Evolutionary conservation across 2,329 filamentous ascomycete genomes (phyloP).

Genomic region (Arthroderma sp.): DNA sequence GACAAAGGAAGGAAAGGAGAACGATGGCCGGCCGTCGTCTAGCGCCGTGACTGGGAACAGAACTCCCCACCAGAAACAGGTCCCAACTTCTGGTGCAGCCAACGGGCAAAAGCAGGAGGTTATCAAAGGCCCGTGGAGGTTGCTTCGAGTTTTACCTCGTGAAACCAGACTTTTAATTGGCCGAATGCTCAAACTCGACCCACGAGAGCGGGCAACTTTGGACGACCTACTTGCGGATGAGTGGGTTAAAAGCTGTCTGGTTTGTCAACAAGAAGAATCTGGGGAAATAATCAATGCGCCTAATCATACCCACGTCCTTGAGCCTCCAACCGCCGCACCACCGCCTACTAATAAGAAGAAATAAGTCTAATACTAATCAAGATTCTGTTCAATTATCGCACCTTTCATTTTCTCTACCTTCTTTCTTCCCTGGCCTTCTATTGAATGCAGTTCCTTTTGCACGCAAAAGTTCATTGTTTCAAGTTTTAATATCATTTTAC

Average conservation of each 20-base stretch:
- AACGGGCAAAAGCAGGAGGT: constrained; percentile 46
- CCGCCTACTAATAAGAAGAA: constrained; percentile 3
- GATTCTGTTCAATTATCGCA: neutral
- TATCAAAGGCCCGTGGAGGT: constrained; percentile 83
- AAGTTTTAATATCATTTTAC: neutral
- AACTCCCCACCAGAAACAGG: constrained; percentile 4
- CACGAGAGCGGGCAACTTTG: constrained; percentile 69
- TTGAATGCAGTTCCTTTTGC: no score
- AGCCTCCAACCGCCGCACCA: constrained; percentile 38
- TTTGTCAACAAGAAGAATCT: constrained; percentile 66
- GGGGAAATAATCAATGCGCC: constrained; percentile 59
- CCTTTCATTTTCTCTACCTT: neutral
- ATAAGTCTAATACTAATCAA: neutral
- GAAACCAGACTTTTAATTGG: constrained; percentile 84
- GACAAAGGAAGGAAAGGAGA: constrained; percentile 8
- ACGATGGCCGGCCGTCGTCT: constrained; percentile 5
- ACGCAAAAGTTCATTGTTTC: neutral
- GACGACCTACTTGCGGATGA: constrained; percentile 74
- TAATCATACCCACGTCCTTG: constrained; percentile 73
- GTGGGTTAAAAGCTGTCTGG: constrained; percentile 75
- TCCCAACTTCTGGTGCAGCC: constrained; percentile 10
- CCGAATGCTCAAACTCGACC: constrained; percentile 82
- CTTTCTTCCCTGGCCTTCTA: neutral
- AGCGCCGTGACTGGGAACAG: constrained; percentile 10
- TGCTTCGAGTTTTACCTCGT: constrained; percentile 72